Evolutionary conservation across 1,284 basidiomycete species (phyloP).

Genomic region (Psilocybe mexicana): DNA sequence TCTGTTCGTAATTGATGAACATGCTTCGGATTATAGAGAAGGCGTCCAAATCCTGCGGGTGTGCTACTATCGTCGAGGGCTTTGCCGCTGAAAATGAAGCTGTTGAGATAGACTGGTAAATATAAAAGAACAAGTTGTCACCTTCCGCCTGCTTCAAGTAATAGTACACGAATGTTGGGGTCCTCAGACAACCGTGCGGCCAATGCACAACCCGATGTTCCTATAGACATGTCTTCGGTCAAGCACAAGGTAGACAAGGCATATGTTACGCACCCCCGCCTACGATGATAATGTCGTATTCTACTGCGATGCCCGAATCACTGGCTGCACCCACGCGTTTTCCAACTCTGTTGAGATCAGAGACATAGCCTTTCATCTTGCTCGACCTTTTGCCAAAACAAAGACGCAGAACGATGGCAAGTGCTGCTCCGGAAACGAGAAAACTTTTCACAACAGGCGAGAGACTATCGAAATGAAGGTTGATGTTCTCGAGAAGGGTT

Average conservation of each 20-base stretch:
- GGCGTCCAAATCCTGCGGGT: constrained; percentile 38
- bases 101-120: not conserved
- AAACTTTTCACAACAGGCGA: not conserved
- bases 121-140: constrained; percentile 22
- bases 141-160: constrained; percentile 70
- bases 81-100: constrained; percentile 33
- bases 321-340: constrained; percentile 3
- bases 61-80: constrained; percentile 39
- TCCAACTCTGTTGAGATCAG: constrained; percentile 12
- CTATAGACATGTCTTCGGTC: constrained; percentile 31
- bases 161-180: constrained; percentile 51
- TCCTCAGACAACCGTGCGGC: constrained; percentile 65
- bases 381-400: constrained; percentile 1
- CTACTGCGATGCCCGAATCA: not conserved
- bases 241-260: not conserved
- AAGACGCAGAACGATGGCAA: constrained; percentile 14
- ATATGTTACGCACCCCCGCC: constrained; percentile 54
- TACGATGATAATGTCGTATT: constrained; percentile 59
- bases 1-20: constrained; percentile 57
- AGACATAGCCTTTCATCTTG: constrained; percentile 7
- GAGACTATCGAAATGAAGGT: not conserved
- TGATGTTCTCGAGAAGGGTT: constrained; percentile 2
- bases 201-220: constrained; percentile 68
- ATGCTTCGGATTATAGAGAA: constrained; percentile 44
- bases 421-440: constrained; percentile 13